phyloP scores from a whole-genome alignment of 2,329 filamentous ascomycete genomes.

The Aureobasidium vineae region DNA sequence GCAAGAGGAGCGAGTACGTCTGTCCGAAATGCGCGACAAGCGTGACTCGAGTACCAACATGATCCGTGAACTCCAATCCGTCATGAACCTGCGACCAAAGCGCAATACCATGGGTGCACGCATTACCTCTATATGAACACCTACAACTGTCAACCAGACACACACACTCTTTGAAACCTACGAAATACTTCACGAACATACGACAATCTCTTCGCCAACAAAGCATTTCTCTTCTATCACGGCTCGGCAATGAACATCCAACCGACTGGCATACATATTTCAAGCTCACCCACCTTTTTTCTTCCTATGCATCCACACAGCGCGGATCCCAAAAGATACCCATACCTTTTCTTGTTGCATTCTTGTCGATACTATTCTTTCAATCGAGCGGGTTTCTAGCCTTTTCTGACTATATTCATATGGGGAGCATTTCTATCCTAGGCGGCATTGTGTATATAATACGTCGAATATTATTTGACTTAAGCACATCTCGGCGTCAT shows the following conservation, averaged over 20 bases:
- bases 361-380: constrained; percentile 12
- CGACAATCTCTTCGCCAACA: constrained; percentile 3
- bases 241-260: neutral
- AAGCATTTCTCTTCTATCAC: constrained; percentile 5
- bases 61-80: constrained; percentile 87
- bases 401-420: neutral
- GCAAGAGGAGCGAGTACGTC: constrained; percentile 77
- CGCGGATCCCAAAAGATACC: constrained; percentile 18
- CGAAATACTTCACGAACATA: constrained; percentile 6
- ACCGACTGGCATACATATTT: neutral
- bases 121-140: constrained; percentile 25
- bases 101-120: constrained; percentile 17
- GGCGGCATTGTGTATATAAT: neutral
- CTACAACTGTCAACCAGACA: neutral
- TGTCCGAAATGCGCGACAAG: constrained; percentile 69
- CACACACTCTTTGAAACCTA: constrained; percentile 8
- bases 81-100: constrained; percentile 56
- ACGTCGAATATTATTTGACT: neutral
- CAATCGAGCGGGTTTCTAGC: neutral
- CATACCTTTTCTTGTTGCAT: neutral
- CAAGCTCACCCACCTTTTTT: neutral
- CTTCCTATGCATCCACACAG: constrained; percentile 11
- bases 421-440: neutral
- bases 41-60: constrained; percentile 82
- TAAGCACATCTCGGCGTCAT: neutral